Conservation (phyloP, 306 rosid species). For the Dryas alaskensis region DNA sequence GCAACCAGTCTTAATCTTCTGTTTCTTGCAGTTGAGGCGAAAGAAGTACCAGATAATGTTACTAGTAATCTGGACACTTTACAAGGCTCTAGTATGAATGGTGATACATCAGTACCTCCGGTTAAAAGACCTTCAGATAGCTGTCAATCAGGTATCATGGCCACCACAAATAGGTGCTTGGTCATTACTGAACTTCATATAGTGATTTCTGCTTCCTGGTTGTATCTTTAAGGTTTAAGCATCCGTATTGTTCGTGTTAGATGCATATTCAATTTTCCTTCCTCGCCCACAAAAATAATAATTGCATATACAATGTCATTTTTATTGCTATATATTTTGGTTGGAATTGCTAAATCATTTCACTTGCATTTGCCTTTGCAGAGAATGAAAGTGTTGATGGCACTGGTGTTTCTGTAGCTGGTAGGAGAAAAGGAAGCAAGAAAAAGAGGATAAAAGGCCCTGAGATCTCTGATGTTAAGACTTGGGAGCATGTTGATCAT, state of each 20-base stretch:
- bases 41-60: conserved; percentile 34
- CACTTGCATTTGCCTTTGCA: conserved; percentile 29
- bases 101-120: conserved; percentile 46
- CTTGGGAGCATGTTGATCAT: conserved; percentile 89
- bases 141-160: conserved; percentile 57
- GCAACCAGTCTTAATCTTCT: conserved; percentile 31
- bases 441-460: conserved; percentile 66
- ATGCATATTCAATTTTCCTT: conserved; percentile 9
- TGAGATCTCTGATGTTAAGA: conserved; percentile 38
- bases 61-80: conserved; percentile 26
- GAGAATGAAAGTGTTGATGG: conserved; percentile 41
- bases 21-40: conserved; percentile 51
- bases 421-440: conserved; percentile 45
- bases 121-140: conserved; percentile 65
- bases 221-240: conserved; percentile 7
- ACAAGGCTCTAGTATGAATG: conserved; percentile 34
- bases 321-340: not conserved
- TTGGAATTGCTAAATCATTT: not conserved
- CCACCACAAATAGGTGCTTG: conserved; percentile 11
- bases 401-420: conserved; percentile 31
- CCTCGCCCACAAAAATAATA: conserved; percentile 5
- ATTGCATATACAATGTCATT: conserved; percentile 10
- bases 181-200: conserved; percentile 22
- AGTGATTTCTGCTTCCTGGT: conserved; percentile 9
- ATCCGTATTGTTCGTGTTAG: conserved; percentile 9